Percentiles rank a stretch among this genome's conserved stretches.
phyloP scores from a whole-genome alignment of 805 yeast genomes.

The Saturnispora quitensis region DNA sequence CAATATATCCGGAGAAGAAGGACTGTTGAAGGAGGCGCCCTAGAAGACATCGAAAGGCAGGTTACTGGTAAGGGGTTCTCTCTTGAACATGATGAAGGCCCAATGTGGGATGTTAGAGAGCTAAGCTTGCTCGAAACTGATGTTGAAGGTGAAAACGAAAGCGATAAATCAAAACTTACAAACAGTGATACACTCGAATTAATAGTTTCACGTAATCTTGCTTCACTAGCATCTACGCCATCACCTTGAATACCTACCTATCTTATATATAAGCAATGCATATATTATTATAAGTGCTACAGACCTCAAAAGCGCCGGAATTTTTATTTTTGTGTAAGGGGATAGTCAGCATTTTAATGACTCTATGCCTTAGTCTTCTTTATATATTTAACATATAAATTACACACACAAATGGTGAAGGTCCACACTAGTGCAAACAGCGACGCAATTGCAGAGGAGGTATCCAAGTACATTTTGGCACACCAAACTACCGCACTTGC shows the following conservation, averaged over 20 bases:
- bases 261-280: background rate
- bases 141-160: constrained; percentile 5
- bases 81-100: constrained; percentile 12
- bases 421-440: constrained; percentile 47
- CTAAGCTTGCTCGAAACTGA: constrained; percentile 11
- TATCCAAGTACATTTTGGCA: constrained; percentile 51
- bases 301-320: background rate
- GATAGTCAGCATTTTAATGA: background rate
- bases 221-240: background rate
- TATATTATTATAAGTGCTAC: no score
- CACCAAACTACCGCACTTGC: constrained; percentile 54
- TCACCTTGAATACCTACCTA: background rate
- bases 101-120: constrained; percentile 25
- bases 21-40: constrained; percentile 5
- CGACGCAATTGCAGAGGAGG: constrained; percentile 42
- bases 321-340: background rate
- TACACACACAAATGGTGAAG: constrained; percentile 14
- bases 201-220: background rate
- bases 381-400: background rate
- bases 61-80: constrained; percentile 12
- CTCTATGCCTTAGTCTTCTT: background rate
- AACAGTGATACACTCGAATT: background rate
- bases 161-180: background rate
- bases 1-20: background rate
- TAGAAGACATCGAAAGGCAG: constrained; percentile 10